Evolutionary conservation across 768 basidiomycete species (phyloP).

Genomic region (Kwoniella shandongensis): DNA sequence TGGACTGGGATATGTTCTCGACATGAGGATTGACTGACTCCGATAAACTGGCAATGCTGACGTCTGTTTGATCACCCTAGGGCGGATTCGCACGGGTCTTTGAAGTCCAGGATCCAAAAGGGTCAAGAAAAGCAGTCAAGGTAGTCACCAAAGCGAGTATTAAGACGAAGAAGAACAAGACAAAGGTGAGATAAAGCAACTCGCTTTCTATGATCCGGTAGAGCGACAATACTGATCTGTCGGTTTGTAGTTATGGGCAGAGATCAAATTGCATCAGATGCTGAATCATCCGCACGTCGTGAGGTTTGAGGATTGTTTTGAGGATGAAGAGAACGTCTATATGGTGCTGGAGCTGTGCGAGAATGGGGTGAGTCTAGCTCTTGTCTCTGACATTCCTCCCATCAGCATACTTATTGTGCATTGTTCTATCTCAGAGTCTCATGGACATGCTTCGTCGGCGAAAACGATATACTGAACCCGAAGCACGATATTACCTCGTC

Average conservation of each 20-base stretch:
- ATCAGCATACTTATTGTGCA: not conserved
- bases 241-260: slow-evolving; percentile 90
- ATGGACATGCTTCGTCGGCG: slow-evolving; percentile 77
- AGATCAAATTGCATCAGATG: slow-evolving; percentile 95
- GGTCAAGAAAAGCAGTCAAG: slow-evolving; percentile 77
- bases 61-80: slow-evolving; percentile 50
- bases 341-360: slow-evolving; percentile 93
- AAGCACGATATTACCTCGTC: slow-evolving; percentile 86
- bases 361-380: slow-evolving; percentile 61
- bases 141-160: slow-evolving; percentile 90
- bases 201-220: too few species aligned
- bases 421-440: slow-evolving; percentile 38
- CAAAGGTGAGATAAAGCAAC: slow-evolving; percentile 65
- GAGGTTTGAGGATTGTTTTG: slow-evolving; percentile 86
- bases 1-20: too few species aligned
- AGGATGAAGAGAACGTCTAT: slow-evolving; percentile 93
- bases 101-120: slow-evolving; percentile 75
- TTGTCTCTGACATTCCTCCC: not conserved
- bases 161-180: slow-evolving; percentile 94
- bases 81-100: slow-evolving; percentile 97
- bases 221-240: too few species aligned
- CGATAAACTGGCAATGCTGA: too few species aligned
- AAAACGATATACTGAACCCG: slow-evolving; percentile 83
- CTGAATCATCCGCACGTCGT: slow-evolving; percentile 92
- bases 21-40: too few species aligned